Evolutionary conservation across 495 filamentous ascomycete species (phyloP).

Genomic region (Podospora conica): DNA sequence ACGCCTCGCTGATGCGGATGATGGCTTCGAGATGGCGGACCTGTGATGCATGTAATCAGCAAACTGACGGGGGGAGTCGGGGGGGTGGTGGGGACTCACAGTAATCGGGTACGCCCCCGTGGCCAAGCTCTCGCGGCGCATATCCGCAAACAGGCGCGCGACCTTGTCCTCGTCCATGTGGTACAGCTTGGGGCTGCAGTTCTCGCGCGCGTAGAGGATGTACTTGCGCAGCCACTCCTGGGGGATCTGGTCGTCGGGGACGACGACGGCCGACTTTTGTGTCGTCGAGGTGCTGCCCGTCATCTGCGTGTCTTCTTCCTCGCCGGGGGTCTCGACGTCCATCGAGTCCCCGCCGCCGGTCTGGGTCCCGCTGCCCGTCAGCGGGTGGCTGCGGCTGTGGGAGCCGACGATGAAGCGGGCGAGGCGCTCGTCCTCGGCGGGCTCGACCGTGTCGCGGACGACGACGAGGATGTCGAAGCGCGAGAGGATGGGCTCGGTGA

Average conservation of each 20-base stretch:
- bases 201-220: slow-evolving; percentile 91
- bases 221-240: slow-evolving; percentile 95
- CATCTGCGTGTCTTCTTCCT: slow-evolving; percentile 12
- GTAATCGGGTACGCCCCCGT: slow-evolving; percentile 98
- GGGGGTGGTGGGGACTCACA: slow-evolving; percentile 46
- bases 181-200: slow-evolving; percentile 85
- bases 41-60: slow-evolving; percentile 45
- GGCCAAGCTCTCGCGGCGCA: slow-evolving; percentile 84
- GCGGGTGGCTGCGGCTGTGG: slow-evolving; percentile 83
- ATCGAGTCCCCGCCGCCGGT: slow-evolving; percentile 47
- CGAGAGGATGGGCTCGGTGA: slow-evolving; percentile 95
- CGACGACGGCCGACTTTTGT: background rate
- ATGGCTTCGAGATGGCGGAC: slow-evolving; percentile 97
- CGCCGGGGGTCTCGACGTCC: slow-evolving; percentile 52
- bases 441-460: slow-evolving; percentile 95
- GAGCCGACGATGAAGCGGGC: slow-evolving; percentile 93
- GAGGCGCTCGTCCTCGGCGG: slow-evolving; percentile 87
- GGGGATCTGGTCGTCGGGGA: slow-evolving; percentile 65
- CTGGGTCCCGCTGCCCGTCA: slow-evolving; percentile 45
- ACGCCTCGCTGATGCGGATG: slow-evolving; percentile 85
- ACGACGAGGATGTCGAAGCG: slow-evolving; percentile 99
- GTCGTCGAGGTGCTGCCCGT: slow-evolving; percentile 39
- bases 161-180: slow-evolving; percentile 99
- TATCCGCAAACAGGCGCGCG: slow-evolving; percentile 88
- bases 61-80: background rate